A percentile compares a stretch with the other conserved stretches of the same genome.
Conservation (phyloP, 1,139 yeast species). For the Sugiyamaella sp. region DNA sequence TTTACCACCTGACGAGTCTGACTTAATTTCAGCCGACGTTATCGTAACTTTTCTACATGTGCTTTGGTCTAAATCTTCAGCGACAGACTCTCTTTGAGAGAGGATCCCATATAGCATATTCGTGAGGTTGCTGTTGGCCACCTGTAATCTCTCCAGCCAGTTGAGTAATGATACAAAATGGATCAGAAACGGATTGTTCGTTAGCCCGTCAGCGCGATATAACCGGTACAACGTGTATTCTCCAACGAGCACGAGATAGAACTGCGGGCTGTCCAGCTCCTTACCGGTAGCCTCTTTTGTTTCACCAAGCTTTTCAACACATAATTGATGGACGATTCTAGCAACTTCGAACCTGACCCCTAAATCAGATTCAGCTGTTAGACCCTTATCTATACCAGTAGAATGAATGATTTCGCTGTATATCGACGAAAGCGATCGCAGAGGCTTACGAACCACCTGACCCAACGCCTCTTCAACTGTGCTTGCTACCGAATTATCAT, state of each 20-base stretch:
- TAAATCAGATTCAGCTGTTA: background rate
- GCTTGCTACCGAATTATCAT: background rate
- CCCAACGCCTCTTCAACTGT: conserved; percentile 4
- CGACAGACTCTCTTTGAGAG: background rate
- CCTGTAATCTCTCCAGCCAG: background rate
- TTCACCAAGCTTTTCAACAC: background rate
- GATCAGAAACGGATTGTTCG: conserved; percentile 25
- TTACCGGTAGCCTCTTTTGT: background rate
- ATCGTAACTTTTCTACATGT: conserved; percentile 1
- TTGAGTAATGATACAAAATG: conserved; percentile 21
- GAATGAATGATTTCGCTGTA: conserved; percentile 10
- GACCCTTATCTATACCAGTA: conserved; percentile 5
- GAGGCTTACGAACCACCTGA: conserved; percentile 12
- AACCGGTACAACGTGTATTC: conserved; percentile 12
- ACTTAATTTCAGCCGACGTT: background rate
- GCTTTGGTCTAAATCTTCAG: conserved; percentile 10
- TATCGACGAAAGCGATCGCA: conserved; percentile 12
- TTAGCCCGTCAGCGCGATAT: conserved; percentile 6
- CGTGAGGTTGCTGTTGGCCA: background rate
- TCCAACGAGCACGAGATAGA: conserved; percentile 7
- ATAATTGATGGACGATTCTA: conserved; percentile 1
- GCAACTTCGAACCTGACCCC: conserved; percentile 5
- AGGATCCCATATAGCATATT: conserved; percentile 3
- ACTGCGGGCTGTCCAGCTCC: conserved; percentile 9
- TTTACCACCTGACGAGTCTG: background rate